A percentile compares a stretch with the other conserved stretches of the same genome.
These are phyloP conservation scores for Diaporthe velutina DNA, from an alignment of 2,329 filamentous ascomycete genomes.

Conservation along the genomic window DNA sequence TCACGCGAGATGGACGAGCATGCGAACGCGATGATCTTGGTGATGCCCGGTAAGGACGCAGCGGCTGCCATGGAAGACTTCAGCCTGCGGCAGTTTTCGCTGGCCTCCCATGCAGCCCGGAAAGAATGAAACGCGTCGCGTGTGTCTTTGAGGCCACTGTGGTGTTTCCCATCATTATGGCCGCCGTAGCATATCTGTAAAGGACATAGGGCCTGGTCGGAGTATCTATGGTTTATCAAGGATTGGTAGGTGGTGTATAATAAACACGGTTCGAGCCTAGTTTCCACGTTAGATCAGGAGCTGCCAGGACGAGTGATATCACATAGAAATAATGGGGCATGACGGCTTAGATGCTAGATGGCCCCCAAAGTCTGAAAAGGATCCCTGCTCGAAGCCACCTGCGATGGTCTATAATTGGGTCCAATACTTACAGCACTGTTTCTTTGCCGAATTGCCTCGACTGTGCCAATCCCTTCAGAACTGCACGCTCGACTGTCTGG, in stretches of 20 bases:
- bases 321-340: neutral
- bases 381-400: neutral
- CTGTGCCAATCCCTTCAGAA: neutral
- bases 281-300: neutral
- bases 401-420: neutral
- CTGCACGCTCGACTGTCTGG: neutral
- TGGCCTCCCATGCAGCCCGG: neutral
- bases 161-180: neutral
- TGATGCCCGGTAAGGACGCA: neutral
- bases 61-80: neutral
- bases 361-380: neutral
- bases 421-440: neutral
- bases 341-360: neutral
- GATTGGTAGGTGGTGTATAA: slow-evolving; percentile 1
- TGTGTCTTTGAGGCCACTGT: neutral
- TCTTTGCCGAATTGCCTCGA: neutral
- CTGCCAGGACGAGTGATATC: too few species aligned
- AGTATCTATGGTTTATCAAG: neutral
- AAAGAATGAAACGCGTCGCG: neutral
- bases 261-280: neutral
- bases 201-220: neutral
- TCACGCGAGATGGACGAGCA: neutral
- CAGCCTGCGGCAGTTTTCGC: neutral
- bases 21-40: slow-evolving; percentile 6
- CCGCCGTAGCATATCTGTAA: neutral